Evolutionary conservation across 1,139 yeast species (phyloP).

Genomic region (Taiozyma sp.): DNA sequence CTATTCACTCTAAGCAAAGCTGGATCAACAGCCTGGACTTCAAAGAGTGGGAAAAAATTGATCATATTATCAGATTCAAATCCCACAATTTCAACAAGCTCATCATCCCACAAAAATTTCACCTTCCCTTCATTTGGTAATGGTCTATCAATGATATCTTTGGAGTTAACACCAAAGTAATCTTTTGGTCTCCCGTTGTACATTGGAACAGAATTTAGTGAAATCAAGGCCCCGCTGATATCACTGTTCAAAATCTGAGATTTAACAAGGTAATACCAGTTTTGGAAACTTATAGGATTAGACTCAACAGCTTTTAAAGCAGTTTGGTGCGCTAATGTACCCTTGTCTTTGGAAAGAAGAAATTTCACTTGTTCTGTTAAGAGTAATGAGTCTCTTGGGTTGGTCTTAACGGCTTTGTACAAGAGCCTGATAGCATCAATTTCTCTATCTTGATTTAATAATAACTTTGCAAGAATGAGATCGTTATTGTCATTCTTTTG

Average conservation of each 20-base stretch:
- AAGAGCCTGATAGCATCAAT: constrained; percentile 63
- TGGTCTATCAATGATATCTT: constrained; percentile 70
- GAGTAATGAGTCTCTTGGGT: constrained; percentile 58
- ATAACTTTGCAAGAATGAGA: constrained; percentile 49
- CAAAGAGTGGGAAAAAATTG: constrained; percentile 36
- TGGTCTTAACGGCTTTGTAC: constrained; percentile 46
- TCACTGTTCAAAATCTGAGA: constrained; percentile 70
- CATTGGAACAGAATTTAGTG: constrained; percentile 91
- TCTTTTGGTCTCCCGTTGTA: constrained; percentile 65
- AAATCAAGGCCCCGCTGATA: constrained; percentile 70
- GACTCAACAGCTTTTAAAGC: constrained; percentile 75
- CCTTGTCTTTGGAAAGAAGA: constrained; percentile 58
- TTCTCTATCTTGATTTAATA: constrained; percentile 58
- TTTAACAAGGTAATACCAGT: constrained; percentile 77
- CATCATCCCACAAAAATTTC: constrained; percentile 46
- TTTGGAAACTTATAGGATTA: constrained; percentile 78
- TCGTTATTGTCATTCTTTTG: constrained; percentile 43
- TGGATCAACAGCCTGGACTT: constrained; percentile 56
- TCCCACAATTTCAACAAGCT: constrained; percentile 49
- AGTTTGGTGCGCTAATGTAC: constrained; percentile 68
- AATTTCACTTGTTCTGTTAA: constrained; percentile 67
- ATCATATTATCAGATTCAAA: constrained; percentile 44
- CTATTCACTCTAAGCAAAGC: constrained; percentile 72
- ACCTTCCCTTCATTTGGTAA: constrained; percentile 67
- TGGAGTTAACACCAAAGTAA: constrained; percentile 52